Percentiles rank a stretch among this genome's conserved stretches.
Evolutionary conservation across 495 filamentous ascomycete genomes (phyloP).

Genomic region (Pyronema omphalodes): DNA sequence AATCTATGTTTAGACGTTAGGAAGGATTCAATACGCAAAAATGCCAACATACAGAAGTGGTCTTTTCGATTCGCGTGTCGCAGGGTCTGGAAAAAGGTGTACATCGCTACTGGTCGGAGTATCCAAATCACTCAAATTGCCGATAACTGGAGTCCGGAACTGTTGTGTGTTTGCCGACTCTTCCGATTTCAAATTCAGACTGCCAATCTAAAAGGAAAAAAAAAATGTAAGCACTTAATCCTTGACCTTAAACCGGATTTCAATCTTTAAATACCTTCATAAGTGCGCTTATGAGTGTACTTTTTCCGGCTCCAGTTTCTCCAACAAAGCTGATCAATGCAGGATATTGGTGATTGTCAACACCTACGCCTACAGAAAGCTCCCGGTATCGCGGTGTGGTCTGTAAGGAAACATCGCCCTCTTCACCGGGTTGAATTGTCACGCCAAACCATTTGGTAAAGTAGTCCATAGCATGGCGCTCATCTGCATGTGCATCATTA

Average conservation of each 20-base stretch:
- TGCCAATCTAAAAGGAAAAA: neutral
- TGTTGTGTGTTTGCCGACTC: neutral
- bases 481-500: constrained; percentile 3
- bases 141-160: neutral
- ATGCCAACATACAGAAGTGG: constrained; percentile 12
- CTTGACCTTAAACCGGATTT: neutral
- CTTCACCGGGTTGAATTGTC: neutral
- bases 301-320: constrained; percentile 20
- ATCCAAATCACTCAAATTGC: neutral
- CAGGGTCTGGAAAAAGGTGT: constrained; percentile 44
- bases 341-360: constrained; percentile 9
- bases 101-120: constrained; percentile 40
- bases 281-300: constrained; percentile 18
- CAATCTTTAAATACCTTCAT: constrained; percentile 13
- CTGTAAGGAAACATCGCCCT: neutral
- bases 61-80: constrained; percentile 24
- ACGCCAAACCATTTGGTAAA: constrained; percentile 20
- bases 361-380: neutral
- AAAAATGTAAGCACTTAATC: neutral
- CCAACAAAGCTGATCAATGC: constrained; percentile 20
- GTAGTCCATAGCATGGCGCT: constrained; percentile 10
- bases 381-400: neutral
- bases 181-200: neutral
- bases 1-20: neutral
- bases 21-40: too few species aligned